Evolutionary conservation across 2,329 filamentous ascomycete genomes (phyloP).

Genomic region (Scedosporium aurantiacum): DNA sequence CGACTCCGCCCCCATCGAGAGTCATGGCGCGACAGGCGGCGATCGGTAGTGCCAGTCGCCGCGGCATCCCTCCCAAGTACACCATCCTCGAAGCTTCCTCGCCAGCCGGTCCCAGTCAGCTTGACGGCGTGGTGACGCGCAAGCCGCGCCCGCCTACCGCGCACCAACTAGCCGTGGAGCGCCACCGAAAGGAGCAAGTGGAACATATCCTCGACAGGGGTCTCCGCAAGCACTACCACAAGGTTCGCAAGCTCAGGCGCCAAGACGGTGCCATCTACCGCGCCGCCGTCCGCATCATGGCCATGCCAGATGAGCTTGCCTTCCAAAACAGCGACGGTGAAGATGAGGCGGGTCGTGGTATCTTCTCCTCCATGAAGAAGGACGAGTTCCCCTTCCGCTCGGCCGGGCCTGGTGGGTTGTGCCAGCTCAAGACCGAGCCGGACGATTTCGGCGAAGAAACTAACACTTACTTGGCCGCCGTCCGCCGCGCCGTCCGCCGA

Average conservation of each 20-base stretch:
- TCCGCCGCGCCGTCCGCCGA: constrained; percentile 52
- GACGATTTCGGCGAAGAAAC: constrained; percentile 72
- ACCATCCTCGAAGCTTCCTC: constrained; percentile 51
- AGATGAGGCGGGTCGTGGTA: constrained; percentile 18
- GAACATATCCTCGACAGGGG: constrained; percentile 72
- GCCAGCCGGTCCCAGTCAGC: constrained; percentile 40
- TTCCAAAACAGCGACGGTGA: constrained; percentile 52
- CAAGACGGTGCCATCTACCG: constrained; percentile 57
- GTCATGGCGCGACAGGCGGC: constrained; percentile 4
- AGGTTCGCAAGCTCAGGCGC: constrained; percentile 48
- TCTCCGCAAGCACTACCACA: constrained; percentile 54
- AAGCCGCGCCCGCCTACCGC: constrained; percentile 68
- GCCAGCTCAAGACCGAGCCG: constrained; percentile 47
- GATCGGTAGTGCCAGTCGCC: constrained; percentile 19
- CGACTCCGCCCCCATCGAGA: constrained; percentile 22
- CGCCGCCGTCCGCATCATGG: constrained; percentile 52
- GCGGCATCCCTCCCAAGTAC: constrained; percentile 43
- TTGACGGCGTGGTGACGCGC: constrained; percentile 40
- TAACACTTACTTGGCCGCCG: constrained; percentile 51
- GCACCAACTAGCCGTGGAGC: constrained; percentile 71
- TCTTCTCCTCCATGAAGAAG: constrained; percentile 18
- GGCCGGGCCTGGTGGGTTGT: constrained; percentile 52
- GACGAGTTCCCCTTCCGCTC: constrained; percentile 35
- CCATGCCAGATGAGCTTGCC: constrained; percentile 42
- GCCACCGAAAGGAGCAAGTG: constrained; percentile 68